Percentiles rank a stretch among this genome's conserved stretches.
phyloP scores from a whole-genome alignment of 257 asterid species.

The Scutellaria minor region DNA sequence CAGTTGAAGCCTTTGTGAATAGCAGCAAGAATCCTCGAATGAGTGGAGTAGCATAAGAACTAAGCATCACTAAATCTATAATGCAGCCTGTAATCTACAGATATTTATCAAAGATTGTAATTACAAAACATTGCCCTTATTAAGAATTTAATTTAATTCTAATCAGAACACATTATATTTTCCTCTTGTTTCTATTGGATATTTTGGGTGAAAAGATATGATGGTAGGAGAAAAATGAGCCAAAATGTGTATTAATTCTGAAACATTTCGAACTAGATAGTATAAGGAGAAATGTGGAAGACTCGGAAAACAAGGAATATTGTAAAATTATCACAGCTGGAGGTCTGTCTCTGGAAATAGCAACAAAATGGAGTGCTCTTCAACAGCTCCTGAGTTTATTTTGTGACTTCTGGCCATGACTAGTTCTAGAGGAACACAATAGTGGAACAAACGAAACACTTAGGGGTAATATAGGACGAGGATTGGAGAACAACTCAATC shows the following conservation, averaged over 20 bases:
- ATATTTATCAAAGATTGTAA: neutral
- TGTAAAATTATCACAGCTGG: neutral
- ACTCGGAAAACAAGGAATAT: neutral
- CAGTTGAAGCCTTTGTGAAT: neutral
- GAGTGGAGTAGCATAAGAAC: neutral
- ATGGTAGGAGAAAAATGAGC: neutral
- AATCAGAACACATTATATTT: neutral
- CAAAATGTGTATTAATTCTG: slow-evolving; percentile 1
- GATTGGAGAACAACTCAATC: neutral
- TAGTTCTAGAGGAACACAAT: slow-evolving; percentile 8
- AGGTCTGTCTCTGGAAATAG: slow-evolving; percentile 1
- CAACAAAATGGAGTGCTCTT: slow-evolving; percentile 11
- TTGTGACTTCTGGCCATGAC: slow-evolving; percentile 1
- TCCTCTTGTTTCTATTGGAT: neutral
- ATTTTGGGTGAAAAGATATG: neutral
- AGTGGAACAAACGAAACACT: slow-evolving; percentile 15
- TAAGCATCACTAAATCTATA: neutral
- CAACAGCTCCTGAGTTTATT: neutral
- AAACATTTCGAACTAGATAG: neutral
- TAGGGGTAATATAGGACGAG: neutral
- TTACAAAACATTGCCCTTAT: neutral
- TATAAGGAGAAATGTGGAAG: neutral
- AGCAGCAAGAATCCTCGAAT: neutral
- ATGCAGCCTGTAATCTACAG: neutral
- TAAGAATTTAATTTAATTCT: neutral